phyloP scores from a whole-genome alignment of 139 green algal genomes.

The Chlamydomonas applanata region DNA sequence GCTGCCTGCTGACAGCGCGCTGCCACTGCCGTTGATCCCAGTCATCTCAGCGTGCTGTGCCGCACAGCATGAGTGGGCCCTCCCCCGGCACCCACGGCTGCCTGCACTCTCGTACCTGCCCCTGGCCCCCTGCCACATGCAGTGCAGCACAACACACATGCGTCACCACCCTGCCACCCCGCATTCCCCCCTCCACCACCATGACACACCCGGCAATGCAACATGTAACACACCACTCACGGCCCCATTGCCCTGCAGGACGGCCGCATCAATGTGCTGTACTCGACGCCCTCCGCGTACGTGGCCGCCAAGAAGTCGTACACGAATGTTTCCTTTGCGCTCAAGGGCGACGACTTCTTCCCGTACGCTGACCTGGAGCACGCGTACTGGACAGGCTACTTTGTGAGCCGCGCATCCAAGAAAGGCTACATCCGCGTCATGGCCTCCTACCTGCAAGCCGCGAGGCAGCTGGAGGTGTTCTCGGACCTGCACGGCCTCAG shows the following conservation, averaged over 20 bases:
- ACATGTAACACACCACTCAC: background rate
- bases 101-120: too few species aligned
- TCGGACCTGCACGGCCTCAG: constrained; percentile 8
- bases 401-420: constrained; percentile 68
- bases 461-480: constrained; percentile 67
- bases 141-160: too few species aligned
- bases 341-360: constrained; percentile 89
- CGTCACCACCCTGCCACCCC: too few species aligned
- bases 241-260: constrained; percentile 36
- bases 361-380: constrained; percentile 81
- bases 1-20: too few species aligned
- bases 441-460: constrained; percentile 64
- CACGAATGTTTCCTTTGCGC: constrained; percentile 45
- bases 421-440: constrained; percentile 68
- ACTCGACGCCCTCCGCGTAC: constrained; percentile 82
- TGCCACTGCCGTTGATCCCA: too few species aligned
- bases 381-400: constrained; percentile 89
- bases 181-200: too few species aligned
- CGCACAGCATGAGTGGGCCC: too few species aligned
- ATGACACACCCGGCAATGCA: background rate
- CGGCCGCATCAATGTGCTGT: constrained; percentile 77
- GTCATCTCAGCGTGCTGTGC: too few species aligned
- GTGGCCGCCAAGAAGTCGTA: constrained; percentile 67
- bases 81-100: too few species aligned
- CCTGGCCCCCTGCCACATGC: too few species aligned